These are phyloP conservation scores for Suillus alpinus DNA, from an alignment of 768 basidiomycete genomes.

Conservation along the genomic window DNA sequence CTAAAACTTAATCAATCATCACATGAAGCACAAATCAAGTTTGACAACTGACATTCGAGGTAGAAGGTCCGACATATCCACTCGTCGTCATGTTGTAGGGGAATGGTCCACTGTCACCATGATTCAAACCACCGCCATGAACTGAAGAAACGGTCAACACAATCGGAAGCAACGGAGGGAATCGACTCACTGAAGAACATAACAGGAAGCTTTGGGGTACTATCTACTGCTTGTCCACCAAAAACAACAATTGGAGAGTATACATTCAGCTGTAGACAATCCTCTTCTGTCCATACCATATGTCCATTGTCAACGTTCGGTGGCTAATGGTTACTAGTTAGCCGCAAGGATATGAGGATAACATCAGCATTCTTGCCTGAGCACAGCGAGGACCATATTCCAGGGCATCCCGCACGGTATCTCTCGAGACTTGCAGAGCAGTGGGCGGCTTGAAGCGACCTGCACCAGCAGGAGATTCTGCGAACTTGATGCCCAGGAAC, in stretches of 20 bases:
- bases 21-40: too few relatives aligned
- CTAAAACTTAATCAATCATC: too few relatives aligned
- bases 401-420: constrained; percentile 5
- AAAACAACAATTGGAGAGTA: constrained; percentile 11
- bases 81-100: constrained; percentile 18
- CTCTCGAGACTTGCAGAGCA: constrained; percentile 6
- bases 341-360: background rate
- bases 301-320: constrained; percentile 15
- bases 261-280: constrained; percentile 20
- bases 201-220: constrained; percentile 13
- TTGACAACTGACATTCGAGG: constrained; percentile 10
- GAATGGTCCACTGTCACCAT: constrained; percentile 17
- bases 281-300: constrained; percentile 9
- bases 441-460: constrained; percentile 14
- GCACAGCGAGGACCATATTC: constrained; percentile 19
- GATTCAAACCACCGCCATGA: constrained; percentile 18
- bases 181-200: constrained; percentile 14
- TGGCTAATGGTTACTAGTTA: constrained; percentile 8
- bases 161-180: background rate
- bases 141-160: constrained; percentile 8
- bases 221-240: background rate
- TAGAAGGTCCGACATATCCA: constrained; percentile 19
- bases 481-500: constrained; percentile 18
- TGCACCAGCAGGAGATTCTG: constrained; percentile 5
- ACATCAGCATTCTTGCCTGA: constrained; percentile 7